Conservation (phyloP, 306 rosid genomes). For the Malus sieversii region DNA sequence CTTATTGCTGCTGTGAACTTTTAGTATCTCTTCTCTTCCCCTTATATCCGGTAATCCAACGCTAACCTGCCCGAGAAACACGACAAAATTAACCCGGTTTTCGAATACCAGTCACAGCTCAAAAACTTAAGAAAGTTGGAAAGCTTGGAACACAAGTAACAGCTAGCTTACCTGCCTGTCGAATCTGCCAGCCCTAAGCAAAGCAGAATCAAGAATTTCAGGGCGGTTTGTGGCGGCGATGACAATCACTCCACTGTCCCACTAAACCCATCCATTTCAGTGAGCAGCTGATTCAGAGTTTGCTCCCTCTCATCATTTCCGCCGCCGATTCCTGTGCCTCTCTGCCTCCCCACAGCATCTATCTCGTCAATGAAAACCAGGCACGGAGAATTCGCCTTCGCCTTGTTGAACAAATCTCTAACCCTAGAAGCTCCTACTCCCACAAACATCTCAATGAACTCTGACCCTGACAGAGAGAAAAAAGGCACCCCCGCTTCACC, state of each 20-base stretch:
- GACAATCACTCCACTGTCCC: slow-evolving; percentile 64
- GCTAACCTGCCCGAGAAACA: slow-evolving; percentile 33
- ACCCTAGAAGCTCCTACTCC: slow-evolving; percentile 86
- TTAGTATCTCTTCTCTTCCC: slow-evolving; percentile 70
- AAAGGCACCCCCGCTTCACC: slow-evolving; percentile 91
- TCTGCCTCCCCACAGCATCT: slow-evolving; percentile 79
- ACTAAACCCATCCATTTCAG: slow-evolving; percentile 78
- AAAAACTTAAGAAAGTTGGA: neutral
- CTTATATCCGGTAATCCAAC: slow-evolving; percentile 65
- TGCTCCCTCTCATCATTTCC: slow-evolving; percentile 82
- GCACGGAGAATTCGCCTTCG: slow-evolving; percentile 64
- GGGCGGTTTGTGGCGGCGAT: slow-evolving; percentile 74
- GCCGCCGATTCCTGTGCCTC: slow-evolving; percentile 86
- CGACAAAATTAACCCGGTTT: too few relatives aligned
- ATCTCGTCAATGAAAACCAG: slow-evolving; percentile 73
- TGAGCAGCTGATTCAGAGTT: slow-evolving; percentile 69
- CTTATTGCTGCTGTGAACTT: slow-evolving; percentile 71
- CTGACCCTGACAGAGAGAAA: slow-evolving; percentile 74
- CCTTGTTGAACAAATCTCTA: slow-evolving; percentile 70
- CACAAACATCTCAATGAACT: slow-evolving; percentile 80
- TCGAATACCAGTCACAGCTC: neutral
- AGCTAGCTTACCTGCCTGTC: slow-evolving; percentile 53
- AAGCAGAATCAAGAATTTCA: slow-evolving; percentile 69
- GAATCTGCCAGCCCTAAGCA: slow-evolving; percentile 75
- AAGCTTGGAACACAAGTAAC: neutral